phyloP scores from a whole-genome alignment of 495 filamentous ascomycete species.

The Sporormia fimetaria region DNA sequence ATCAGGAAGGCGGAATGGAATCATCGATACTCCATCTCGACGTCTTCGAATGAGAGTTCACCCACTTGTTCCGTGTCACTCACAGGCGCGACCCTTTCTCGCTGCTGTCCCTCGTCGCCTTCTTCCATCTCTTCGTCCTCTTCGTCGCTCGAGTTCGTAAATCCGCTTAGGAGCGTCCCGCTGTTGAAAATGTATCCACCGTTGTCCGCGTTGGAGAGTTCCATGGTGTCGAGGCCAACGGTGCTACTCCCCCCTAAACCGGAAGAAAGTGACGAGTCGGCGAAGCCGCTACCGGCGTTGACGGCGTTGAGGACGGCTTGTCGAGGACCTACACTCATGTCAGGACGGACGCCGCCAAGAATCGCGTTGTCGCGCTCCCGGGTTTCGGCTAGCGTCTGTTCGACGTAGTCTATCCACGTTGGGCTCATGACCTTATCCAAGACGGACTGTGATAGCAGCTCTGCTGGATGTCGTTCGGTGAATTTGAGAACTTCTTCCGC shows the following conservation, averaged over 20 bases:
- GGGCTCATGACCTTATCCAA: constrained; percentile 77
- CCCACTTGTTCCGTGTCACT: constrained; percentile 54
- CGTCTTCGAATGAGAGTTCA: constrained; percentile 47
- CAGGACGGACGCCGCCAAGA: constrained; percentile 88
- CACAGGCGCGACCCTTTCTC: constrained; percentile 22
- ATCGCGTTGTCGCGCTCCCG: constrained; percentile 95
- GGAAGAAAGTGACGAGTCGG: constrained; percentile 29
- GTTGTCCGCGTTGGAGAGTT: constrained; percentile 56
- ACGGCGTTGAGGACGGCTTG: constrained; percentile 54
- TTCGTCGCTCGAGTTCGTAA: constrained; percentile 89
- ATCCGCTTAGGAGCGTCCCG: constrained; percentile 63
- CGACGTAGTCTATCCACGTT: constrained; percentile 92
- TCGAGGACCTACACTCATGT: constrained; percentile 61
- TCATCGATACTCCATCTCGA: constrained; percentile 43
- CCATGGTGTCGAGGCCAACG: constrained; percentile 59
- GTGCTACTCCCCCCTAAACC: constrained; percentile 35
- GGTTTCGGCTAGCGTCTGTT: constrained; percentile 85
- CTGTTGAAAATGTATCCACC: constrained; percentile 51
- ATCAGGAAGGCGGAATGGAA: no score
- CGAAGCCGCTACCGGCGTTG: constrained; percentile 49
- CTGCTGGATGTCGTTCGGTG: constrained; percentile 83
- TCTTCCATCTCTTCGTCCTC: constrained; percentile 94
- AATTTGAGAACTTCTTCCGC: constrained; percentile 99
- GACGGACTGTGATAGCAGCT: constrained; percentile 71
- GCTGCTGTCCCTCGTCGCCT: constrained; percentile 48